Base-by-base conservation (phyloP, 2,329 filamentous ascomycete species). In the Metarhizium robertsii region DNA sequence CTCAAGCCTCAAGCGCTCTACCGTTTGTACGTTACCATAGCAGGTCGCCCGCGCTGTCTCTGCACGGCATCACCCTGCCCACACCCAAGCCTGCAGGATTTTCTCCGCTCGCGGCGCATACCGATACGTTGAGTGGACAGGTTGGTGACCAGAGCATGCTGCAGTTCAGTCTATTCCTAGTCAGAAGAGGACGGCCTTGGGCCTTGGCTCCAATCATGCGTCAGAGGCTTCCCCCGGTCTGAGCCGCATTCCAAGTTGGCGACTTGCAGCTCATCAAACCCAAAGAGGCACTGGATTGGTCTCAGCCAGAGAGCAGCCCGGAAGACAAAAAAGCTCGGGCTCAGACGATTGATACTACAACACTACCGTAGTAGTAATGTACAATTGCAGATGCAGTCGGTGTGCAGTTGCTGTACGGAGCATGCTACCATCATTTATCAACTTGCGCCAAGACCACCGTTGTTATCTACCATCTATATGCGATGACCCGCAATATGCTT, bases 1-100 rank as follows among this genome's bases (percentile, higher is more conserved):
- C 40, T 14, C 14, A 18, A 45, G 6, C 3, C 0, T 29, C 45
- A 48, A 48, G 25, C 45, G 18, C 45, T 20, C 7, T 16, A 25
- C 25, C 25, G 25, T 25, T 25, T 25, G 4, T 25, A 25, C 25
- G 25, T 25, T 25, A 25, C 25, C 3, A 25, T 25, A 1, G 25
- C 25, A 48, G 7, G 13, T 6, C 45, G 20, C 45, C 25, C 25
- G 25, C 50, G 54, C 50, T 50, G 36, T 50, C 50, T 53, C 51
- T 53, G 54, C 54, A 56, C 50, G 29, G 46, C 54, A 56, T 56
- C 54, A 45, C 20, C 38, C 38, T 3, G 46, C 47, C 34, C 25
- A 30, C 25, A 40, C 13, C 25, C 32, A 32, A 13, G 25, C 40
- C 38, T 49, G 50, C 54, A 52, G 16, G 30, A 49, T 13, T 43